Base-by-base conservation (phyloP, 225 moss, liverwort and hornwort genomes). In the Pleurozium schreberi region DNA sequence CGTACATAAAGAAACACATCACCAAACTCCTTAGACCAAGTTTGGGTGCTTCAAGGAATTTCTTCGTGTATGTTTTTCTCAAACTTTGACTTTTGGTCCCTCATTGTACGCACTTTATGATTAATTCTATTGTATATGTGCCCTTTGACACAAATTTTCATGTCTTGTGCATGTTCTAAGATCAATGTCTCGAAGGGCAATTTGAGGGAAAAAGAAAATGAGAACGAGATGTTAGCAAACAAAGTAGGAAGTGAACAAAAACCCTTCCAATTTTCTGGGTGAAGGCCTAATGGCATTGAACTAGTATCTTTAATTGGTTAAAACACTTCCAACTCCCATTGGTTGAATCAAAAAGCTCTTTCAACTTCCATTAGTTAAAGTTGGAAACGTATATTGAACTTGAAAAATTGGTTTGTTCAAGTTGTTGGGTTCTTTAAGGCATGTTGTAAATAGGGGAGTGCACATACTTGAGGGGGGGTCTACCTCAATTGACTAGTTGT, bases 401-500 rank as follows among this genome's bases (percentile, higher is more conserved):
- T 18, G 18, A 79, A 3, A 58, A 38, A n/a, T 4, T n/a, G 2
- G 10, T n/a, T 26, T n/a, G 1, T 27, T n/a, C 2, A n/a, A 79
- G 11, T 57, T 58, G 57, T n/a, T n/a, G 17, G 5, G 0, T 10
- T n/a, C 6, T n/a, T 27, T 3, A 58, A 40, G 27, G 7, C 4
- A 40, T 57, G 1, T 11, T 58, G 27, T n/a, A 38, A 2, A 4
- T 7, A 26, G 0, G 10, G 17, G n/a, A 55, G 25, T 38, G 38
- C 15, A 77, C 2, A 1, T 53, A 53, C 2, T 78, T 0, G 0
- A 78, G n/a, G n/a, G n/a, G n/a, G n/a, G n/a, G n/a, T n/a, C n/a
- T n/a, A n/a, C n/a, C n/a, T n/a, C n/a, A n/a, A n/a, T n/a, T n/a
- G n/a, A n/a, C n/a, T n/a, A n/a, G n/a, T n/a, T n/a, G n/a, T n/a